phyloP scores from a whole-genome alignment of 192 early-diverging fungal genomes.

The Mortierella alpina region DNA sequence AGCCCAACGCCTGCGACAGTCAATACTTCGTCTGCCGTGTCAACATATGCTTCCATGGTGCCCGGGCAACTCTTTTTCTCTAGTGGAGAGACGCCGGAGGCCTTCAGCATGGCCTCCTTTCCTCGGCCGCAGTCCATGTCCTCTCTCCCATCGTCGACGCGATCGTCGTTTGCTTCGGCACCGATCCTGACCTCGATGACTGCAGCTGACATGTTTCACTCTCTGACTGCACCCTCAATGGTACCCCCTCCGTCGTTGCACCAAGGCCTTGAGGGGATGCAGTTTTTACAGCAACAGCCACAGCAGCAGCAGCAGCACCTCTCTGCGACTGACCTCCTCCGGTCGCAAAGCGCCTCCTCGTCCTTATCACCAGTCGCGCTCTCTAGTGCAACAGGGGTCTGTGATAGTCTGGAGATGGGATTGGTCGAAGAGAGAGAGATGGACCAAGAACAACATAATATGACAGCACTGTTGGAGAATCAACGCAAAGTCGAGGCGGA shows the following conservation, averaged over 20 bases:
- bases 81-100: too few species aligned
- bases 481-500: constrained; percentile 20
- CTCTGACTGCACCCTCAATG: too few species aligned
- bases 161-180: too few species aligned
- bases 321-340: not conserved
- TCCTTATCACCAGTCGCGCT: constrained; percentile 7
- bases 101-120: too few species aligned
- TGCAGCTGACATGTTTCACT: too few species aligned
- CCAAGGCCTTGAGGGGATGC: not conserved
- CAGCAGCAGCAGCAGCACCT: not conserved
- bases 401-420: not conserved
- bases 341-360: constrained; percentile 1
- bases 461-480: constrained; percentile 13
- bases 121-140: too few species aligned
- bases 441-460: not conserved
- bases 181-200: too few species aligned
- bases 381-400: not conserved
- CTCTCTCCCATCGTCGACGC: too few species aligned
- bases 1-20: not conserved
- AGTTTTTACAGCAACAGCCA: constrained; percentile 14
- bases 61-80: too few species aligned
- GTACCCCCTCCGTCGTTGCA: not conserved
- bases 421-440: not conserved
- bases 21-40: not conserved
- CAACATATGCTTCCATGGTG: not conserved